Conservation (phyloP, 495 filamentous ascomycete genomes). For the Tuber umbilicatum region DNA sequence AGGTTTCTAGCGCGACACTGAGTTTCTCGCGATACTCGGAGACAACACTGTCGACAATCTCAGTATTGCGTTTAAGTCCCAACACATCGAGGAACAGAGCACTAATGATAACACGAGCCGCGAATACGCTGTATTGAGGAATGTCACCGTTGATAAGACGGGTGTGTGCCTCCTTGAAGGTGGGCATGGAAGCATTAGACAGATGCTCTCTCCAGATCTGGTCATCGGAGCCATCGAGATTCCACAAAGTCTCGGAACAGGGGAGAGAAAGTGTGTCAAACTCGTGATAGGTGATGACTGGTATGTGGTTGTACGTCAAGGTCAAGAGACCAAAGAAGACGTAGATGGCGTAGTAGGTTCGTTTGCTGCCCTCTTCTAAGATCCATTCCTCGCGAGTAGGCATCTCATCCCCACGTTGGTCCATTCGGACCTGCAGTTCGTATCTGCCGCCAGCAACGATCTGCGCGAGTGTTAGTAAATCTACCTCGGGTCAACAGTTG, state of each 20-base stretch:
- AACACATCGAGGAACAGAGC: constrained; percentile 97
- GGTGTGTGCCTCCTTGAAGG: constrained; percentile 89
- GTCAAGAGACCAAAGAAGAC: constrained; percentile 98
- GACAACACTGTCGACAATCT: constrained; percentile 90
- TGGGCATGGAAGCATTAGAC: constrained; percentile 61
- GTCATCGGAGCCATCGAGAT: constrained; percentile 71
- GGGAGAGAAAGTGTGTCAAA: constrained; percentile 89
- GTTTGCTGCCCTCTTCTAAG: constrained; percentile 90
- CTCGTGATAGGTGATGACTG: constrained; percentile 94
- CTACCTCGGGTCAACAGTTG: background rate
- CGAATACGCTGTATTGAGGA: constrained; percentile 91
- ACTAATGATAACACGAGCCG: constrained; percentile 97
- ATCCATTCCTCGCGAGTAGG: constrained; percentile 89
- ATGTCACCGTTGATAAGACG: constrained; percentile 89
- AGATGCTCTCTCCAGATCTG: constrained; percentile 73
- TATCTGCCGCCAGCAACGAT: constrained; percentile 98
- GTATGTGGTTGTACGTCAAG: constrained; percentile 94
- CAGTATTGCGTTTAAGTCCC: constrained; percentile 96
- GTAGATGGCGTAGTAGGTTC: constrained; percentile 98
- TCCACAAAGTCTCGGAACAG: constrained; percentile 92
- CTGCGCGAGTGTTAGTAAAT: constrained; percentile 41
- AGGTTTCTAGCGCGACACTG: constrained; percentile 88
- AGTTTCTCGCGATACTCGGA: constrained; percentile 85
- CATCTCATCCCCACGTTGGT: constrained; percentile 72
- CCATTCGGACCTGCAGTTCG: constrained; percentile 84